These are phyloP conservation scores for Multifurca ochricompacta DNA, from an alignment of 768 basidiomycete species.

Conservation along the genomic window DNA sequence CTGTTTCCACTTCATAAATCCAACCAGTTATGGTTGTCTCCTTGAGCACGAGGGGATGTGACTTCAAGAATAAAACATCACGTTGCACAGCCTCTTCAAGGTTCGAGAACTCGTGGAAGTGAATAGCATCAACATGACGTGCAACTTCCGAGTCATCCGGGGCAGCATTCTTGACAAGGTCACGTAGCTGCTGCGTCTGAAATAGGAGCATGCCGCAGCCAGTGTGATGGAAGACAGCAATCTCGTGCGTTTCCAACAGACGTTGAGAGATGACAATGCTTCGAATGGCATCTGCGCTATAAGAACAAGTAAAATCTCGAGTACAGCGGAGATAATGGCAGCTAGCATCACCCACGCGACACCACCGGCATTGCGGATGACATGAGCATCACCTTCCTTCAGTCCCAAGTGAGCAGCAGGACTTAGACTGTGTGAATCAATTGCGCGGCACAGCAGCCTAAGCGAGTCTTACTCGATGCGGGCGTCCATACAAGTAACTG, in stretches of 20 bases:
- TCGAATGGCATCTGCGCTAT: slow-evolving; percentile 55
- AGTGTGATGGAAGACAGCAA: slow-evolving; percentile 64
- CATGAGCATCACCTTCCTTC: slow-evolving; percentile 59
- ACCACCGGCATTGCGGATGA: slow-evolving; percentile 71
- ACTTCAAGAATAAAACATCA: slow-evolving; percentile 52
- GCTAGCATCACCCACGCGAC: slow-evolving; percentile 38
- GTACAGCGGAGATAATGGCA: background rate
- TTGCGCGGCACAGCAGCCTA: background rate
- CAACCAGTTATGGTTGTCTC: slow-evolving; percentile 54
- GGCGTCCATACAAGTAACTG: slow-evolving; percentile 71
- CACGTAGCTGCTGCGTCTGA: slow-evolving; percentile 40
- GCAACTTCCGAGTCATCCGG: slow-evolving; percentile 22
- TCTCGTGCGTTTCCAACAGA: slow-evolving; percentile 59
- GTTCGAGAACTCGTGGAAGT: slow-evolving; percentile 47
- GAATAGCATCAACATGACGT: slow-evolving; percentile 36
- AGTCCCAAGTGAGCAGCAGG: slow-evolving; percentile 53
- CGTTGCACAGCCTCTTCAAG: slow-evolving; percentile 47
- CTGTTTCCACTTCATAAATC: slow-evolving; percentile 57
- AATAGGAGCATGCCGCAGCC: slow-evolving; percentile 70
- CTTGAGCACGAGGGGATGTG: slow-evolving; percentile 46
- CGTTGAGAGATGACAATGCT: slow-evolving; percentile 67
- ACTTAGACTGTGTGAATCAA: slow-evolving; percentile 27
- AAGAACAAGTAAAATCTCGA: background rate
- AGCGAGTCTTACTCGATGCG: slow-evolving; percentile 46
- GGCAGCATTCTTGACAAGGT: slow-evolving; percentile 40